Evolutionary conservation across 306 rosid genomes (phyloP).

Genomic region (Astragalus glycyphyllos): DNA sequence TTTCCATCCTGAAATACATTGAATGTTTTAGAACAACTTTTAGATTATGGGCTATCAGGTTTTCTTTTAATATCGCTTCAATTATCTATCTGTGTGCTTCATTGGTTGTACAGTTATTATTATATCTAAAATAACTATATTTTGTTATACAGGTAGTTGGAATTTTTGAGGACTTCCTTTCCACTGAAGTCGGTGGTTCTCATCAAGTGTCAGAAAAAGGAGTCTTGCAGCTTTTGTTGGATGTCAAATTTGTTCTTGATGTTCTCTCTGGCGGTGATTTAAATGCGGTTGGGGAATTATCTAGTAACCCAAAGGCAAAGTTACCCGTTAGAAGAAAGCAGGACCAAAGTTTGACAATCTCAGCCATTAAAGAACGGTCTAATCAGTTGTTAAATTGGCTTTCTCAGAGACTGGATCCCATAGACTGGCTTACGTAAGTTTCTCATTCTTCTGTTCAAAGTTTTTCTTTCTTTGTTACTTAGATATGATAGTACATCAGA

Average conservation of each 20-base stretch:
- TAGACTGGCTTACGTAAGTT: constrained; percentile 99
- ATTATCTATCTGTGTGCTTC: constrained; percentile 7
- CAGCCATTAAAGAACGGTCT: constrained; percentile 69
- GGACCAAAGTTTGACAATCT: constrained; percentile 59
- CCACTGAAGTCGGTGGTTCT: constrained; percentile 64
- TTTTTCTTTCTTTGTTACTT: constrained; percentile 25
- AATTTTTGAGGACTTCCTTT: constrained; percentile 70
- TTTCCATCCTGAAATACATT: background rate
- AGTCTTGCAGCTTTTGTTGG: constrained; percentile 82
- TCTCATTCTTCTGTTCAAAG: constrained; percentile 16
- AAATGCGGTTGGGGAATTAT: constrained; percentile 56
- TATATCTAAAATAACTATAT: constrained; percentile 34
- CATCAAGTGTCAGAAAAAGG: constrained; percentile 90
- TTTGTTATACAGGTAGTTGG: constrained; percentile 68
- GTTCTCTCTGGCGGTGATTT: constrained; percentile 88
- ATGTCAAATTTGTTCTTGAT: constrained; percentile 88
- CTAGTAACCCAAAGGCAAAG: constrained; percentile 56
- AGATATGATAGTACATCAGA: background rate
- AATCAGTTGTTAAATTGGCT: constrained; percentile 68
- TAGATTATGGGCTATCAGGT: constrained; percentile 7
- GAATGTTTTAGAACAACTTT: background rate
- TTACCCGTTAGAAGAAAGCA: constrained; percentile 71
- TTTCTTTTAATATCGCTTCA: background rate
- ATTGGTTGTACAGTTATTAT: constrained; percentile 15
- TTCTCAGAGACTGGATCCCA: constrained; percentile 91